Base-by-base conservation (phyloP, 495 filamentous ascomycete genomes). In the Sporormia fimetaria region DNA sequence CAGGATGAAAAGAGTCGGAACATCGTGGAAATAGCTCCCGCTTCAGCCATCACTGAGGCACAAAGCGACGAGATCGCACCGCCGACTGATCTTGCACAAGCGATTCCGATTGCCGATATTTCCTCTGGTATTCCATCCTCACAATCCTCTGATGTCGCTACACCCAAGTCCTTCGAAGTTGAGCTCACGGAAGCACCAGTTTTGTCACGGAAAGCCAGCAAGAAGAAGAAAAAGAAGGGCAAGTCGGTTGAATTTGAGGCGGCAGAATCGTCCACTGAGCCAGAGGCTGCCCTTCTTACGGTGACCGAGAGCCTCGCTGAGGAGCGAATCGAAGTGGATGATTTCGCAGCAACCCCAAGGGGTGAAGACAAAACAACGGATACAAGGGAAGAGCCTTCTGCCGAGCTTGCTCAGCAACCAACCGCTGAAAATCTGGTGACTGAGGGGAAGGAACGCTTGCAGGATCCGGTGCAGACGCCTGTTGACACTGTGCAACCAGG, bases 191-290 rank as follows among this genome's bases (percentile, higher is more conserved):
- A 33, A 33, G 27, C 35, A 17, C 42, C 42, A 3, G 28, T 29
- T 39, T 39, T 39, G 20, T 26, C 42, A 1, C 42, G 42, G 20
- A 47, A 40, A 12, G 23, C 21, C 30, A 49, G 45, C 33, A 42
- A 48, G 37, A 48, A 47, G 21, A 47, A 47, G 33, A 42, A 42
- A 15, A 27, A 59, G 44, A 63, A 61, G 32, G 48, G 41, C 26
- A 60, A 60, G 21, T 49, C 52, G 7, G 44, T 52, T 8, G 33
- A 8, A 16, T 37, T 20, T 37, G 33, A 37, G 18, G 6, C 8
- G 14, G 8, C 14, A 20, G 5, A 21, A 1, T n/a, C 42, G 24
- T 25, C 42, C 6, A 21, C 25, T 44, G 9, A 6, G 16, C 26
- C 33, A 21, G 32, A 35, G 18, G 14, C 40, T 2, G 32, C 4